These are phyloP conservation scores for Apiotrichum gracile DNA, from an alignment of 1,284 basidiomycete genomes.

Conservation along the genomic window DNA sequence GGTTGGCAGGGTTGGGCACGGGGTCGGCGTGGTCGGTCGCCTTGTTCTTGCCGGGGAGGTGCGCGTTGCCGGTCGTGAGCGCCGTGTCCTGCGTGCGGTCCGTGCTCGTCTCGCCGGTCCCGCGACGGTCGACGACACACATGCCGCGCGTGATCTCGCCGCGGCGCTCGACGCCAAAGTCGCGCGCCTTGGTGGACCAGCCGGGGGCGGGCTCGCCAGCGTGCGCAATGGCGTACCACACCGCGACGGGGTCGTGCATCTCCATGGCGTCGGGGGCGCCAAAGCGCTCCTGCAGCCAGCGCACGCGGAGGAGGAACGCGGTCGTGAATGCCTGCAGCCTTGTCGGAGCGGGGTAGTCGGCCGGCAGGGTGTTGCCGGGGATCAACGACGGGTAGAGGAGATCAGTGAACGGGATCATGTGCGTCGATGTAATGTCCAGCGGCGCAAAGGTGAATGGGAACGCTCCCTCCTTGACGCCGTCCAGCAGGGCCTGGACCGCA, in stretches of 20 bases:
- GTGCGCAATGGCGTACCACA: conserved; percentile 54
- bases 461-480: conserved; percentile 25
- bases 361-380: conserved; percentile 40
- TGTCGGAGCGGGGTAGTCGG: conserved; percentile 5
- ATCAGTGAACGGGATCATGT: conserved; percentile 65
- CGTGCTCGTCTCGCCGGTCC: conserved; percentile 28
- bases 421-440: conserved; percentile 71
- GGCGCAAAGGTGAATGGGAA: conserved; percentile 63
- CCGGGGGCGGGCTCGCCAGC: conserved; percentile 37
- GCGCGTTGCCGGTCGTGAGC: conserved; percentile 1
- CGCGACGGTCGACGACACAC: conserved; percentile 49
- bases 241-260: conserved; percentile 52
- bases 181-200: conserved; percentile 35
- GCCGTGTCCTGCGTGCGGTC: conserved; percentile 30
- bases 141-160: conserved; percentile 49
- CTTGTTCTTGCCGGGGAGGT: not conserved
- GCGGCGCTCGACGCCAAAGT: conserved; percentile 46
- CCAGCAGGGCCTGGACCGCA: conserved; percentile 59
- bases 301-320: conserved; percentile 66
- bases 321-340: conserved; percentile 66
- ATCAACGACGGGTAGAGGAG: conserved; percentile 52
- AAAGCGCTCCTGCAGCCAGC: conserved; percentile 60
- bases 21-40: not conserved
- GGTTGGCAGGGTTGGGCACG: not conserved
- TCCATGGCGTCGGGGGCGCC: conserved; percentile 75